phyloP scores from a whole-genome alignment of 176 grass and related monocot species.

The Pharus latifolius region DNA sequence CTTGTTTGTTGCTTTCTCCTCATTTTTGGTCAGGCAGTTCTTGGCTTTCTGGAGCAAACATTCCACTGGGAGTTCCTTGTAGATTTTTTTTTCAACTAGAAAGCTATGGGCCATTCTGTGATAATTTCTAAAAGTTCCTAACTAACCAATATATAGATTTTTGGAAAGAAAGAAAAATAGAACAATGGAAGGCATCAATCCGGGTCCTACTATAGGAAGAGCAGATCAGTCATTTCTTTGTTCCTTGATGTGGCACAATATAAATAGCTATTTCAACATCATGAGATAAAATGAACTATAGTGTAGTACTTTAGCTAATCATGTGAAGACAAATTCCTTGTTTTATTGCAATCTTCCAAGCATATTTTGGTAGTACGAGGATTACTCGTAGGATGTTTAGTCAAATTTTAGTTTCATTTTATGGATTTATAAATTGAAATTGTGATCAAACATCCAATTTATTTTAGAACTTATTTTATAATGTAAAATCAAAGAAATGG shows the following conservation, averaged over 20 bases:
- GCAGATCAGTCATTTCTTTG: neutral
- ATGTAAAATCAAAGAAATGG: too few species aligned
- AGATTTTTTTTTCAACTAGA: neutral
- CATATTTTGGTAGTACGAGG: too few species aligned
- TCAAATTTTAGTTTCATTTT: too few species aligned
- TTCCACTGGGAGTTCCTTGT: neutral
- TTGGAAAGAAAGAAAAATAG: neutral
- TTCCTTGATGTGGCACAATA: neutral
- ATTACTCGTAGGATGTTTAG: too few species aligned
- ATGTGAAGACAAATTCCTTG: neutral
- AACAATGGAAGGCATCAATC: neutral
- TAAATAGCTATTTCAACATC: neutral
- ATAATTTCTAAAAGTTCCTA: neutral
- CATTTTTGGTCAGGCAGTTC: neutral
- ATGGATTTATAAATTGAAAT: too few species aligned
- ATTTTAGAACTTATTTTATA: too few species aligned
- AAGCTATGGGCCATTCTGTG: neutral
- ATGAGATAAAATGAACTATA: neutral
- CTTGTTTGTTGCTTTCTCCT: neutral
- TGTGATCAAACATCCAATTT: too few species aligned
- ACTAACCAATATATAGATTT: constrained; percentile 8
- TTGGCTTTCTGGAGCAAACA: neutral
- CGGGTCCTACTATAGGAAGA: constrained; percentile 1
- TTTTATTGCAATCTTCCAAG: neutral
- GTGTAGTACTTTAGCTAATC: neutral